These are phyloP conservation scores for Papiliotrema laurentii DNA, from an alignment of 1,284 basidiomycete genomes.

Conservation along the genomic window DNA sequence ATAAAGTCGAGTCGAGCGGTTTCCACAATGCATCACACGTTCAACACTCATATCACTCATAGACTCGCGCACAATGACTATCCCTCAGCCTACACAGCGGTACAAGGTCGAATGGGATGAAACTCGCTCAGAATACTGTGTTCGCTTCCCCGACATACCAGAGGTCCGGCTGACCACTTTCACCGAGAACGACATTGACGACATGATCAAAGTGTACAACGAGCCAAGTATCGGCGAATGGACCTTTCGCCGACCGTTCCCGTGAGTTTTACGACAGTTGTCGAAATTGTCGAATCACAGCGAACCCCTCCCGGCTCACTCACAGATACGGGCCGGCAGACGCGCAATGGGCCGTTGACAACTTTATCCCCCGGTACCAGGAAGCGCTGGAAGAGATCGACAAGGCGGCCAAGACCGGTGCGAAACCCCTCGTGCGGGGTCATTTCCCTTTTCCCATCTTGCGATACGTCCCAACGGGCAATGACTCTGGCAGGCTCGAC, in stretches of 20 bases:
- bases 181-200: neutral
- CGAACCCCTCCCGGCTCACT: too few species aligned
- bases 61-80: too few species aligned
- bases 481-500: neutral
- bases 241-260: constrained; percentile 9
- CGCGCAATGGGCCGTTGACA: neutral
- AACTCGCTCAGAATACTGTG: too few species aligned
- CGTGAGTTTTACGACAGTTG: constrained; percentile 4
- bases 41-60: too few species aligned
- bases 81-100: too few species aligned
- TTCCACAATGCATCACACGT: too few species aligned
- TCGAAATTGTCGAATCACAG: neutral
- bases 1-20: too few species aligned
- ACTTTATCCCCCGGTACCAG: neutral
- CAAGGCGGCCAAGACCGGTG: neutral
- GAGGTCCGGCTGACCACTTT: too few species aligned
- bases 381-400: neutral
- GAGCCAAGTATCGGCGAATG: constrained; percentile 12
- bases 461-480: neutral
- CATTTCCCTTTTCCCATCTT: neutral
- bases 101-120: too few species aligned
- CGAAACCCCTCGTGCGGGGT: neutral
- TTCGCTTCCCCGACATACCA: too few species aligned
- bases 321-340: neutral
- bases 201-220: constrained; percentile 3